Evolutionary conservation across 768 basidiomycete genomes (phyloP).

Genomic region (Hygrophorus pudorinus): DNA sequence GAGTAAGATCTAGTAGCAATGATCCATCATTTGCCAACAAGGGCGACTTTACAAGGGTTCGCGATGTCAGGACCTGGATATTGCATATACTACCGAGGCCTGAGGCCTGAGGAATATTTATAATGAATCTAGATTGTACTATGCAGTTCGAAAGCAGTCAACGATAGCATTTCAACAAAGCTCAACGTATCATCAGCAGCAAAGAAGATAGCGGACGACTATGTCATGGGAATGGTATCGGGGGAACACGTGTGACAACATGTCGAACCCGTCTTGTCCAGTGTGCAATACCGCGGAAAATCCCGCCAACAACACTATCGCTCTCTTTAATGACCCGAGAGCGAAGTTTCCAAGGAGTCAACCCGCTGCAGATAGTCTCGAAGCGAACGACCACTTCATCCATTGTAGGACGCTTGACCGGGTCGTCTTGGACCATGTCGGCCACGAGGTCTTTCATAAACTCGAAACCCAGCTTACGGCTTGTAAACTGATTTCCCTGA

Average conservation of each 20-base stretch:
- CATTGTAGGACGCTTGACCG: conserved; percentile 20
- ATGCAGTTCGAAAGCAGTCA: no score
- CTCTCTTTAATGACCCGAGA: conserved; percentile 16
- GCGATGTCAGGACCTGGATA: no score
- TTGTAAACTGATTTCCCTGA: conserved; percentile 8
- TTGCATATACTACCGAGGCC: no score
- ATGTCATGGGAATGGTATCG: conserved; percentile 11
- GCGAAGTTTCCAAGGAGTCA: conserved; percentile 19
- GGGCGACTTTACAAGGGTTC: no score
- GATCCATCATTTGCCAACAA: no score
- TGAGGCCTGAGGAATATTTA: no score
- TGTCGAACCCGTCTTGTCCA: conserved; percentile 17
- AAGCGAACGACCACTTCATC: conserved; percentile 21
- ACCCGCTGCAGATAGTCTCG: conserved; percentile 8
- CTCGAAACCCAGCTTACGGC: conserved; percentile 14
- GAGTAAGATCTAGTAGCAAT: no score
- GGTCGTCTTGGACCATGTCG: conserved; percentile 24
- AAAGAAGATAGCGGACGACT: no score
- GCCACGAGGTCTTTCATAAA: conserved; percentile 20
- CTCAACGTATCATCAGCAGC: no score
- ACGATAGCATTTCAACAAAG: no score
- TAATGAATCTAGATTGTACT: no score
- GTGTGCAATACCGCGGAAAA: conserved; percentile 9
- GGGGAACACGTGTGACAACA: conserved; percentile 10
- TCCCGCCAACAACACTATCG: conserved; percentile 7